Conservation (phyloP, 352 stramenopile species). For the Phytopythium oedochilum region DNA sequence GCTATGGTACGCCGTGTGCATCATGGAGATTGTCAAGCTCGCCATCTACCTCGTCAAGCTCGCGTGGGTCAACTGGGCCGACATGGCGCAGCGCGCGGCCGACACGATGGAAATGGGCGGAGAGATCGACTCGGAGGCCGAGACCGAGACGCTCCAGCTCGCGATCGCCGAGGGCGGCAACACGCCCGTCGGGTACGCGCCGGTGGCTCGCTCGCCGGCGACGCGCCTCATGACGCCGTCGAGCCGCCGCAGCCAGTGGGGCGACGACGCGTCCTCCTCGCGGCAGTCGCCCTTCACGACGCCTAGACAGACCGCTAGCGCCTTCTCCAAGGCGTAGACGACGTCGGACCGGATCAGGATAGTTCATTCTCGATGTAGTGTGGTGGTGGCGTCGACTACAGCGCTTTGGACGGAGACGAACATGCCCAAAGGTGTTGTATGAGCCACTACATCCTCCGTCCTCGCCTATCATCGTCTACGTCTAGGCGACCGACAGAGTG, state of each 20-base stretch:
- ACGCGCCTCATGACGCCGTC: constrained; percentile 30
- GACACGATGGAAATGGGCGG: constrained; percentile 19
- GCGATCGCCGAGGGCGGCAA: constrained; percentile 27
- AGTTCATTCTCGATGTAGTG: no score
- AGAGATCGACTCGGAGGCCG: constrained; percentile 15
- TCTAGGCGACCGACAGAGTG: neutral
- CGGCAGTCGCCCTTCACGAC: constrained; percentile 16
- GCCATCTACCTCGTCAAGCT: constrained; percentile 17
- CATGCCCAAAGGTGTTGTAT: no score
- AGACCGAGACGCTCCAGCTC: constrained; percentile 12
- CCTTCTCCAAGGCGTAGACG: constrained; percentile 25
- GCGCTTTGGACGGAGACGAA: no score
- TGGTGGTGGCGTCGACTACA: no score
- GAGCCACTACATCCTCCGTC: no score
- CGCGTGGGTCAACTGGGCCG: constrained; percentile 13
- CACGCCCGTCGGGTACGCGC: constrained; percentile 22
- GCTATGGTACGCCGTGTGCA: constrained; percentile 18
- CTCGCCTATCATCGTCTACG: no score
- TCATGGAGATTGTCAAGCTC: constrained; percentile 24
- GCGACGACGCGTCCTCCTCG: constrained; percentile 13
- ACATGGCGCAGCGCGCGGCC: constrained; percentile 16
- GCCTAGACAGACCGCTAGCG: constrained; percentile 18
- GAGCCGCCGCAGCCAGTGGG: constrained; percentile 28
- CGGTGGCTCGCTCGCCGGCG: constrained; percentile 25
- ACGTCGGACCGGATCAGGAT: neutral